Base-by-base conservation (phyloP, 179 eudicot genomes). In the Silene coronaria region DNA sequence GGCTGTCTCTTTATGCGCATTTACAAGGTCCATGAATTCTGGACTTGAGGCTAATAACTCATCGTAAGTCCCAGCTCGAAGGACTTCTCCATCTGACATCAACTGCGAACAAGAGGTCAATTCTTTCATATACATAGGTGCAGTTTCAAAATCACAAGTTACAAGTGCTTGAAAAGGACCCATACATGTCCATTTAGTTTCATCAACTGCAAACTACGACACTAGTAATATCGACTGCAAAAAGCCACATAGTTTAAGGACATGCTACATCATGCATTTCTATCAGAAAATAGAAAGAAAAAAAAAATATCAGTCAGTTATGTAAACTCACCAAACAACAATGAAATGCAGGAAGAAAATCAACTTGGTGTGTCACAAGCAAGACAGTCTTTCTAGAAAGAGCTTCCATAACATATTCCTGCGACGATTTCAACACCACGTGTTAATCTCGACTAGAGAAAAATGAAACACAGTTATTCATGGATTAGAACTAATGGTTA, bases 291-390 rank as follows among this genome's bases (percentile, higher is more conserved):
- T 19, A 8, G 2, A 10, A 38, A n/a, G n/a, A 28, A 3, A 28
- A 28, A 63, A 38, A 19, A 28, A 63, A 28, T 36, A 67, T 38
- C 30, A 61, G 32, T 5, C 83, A 70, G 46, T 67, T 30, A 59
- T 21, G 48, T 34, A 64, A 77, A 80, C 96, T 85, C 42, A 92
- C 97, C 90, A 90, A 75, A 78, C 91, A 87, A 77, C 72, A 77
- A 84, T 92, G 88, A 80, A 92, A 89, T 57, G 89, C 88, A 11
- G 97, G 93, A 72, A 92, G 93, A 75, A 92, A 92, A 85, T 90
- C 97, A 32, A 92, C 93, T 89, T 92, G 97, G 87, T 90, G 97
- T 1, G 96, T 92, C 73, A 92, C 97, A 71, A 92, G 90, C 76
- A 92, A 75, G 79, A 92, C 89, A 5, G 96, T 92, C 86, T 92